Conservation (phyloP, 2,329 filamentous ascomycete genomes). For the Stemphylium beticola region DNA sequence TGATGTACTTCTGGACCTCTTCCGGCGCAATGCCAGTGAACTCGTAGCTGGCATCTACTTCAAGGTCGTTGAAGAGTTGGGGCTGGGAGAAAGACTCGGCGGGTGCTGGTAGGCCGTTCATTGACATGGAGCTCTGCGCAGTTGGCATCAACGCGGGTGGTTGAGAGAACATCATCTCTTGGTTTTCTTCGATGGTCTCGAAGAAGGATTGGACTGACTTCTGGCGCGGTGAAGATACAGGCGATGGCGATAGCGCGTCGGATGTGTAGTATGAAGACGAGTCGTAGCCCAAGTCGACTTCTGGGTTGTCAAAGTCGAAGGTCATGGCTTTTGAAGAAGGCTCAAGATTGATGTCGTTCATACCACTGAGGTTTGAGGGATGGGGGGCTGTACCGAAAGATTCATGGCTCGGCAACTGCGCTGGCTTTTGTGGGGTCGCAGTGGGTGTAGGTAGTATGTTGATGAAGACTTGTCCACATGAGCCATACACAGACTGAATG, state of each 20-base stretch:
- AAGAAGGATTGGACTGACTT: slow-evolving; percentile 44
- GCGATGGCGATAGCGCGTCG: slow-evolving; percentile 57
- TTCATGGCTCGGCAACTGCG: slow-evolving; percentile 48
- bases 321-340: slow-evolving; percentile 48
- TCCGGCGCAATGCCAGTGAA: slow-evolving; percentile 88
- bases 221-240: slow-evolving; percentile 45
- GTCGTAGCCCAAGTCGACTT: slow-evolving; percentile 55
- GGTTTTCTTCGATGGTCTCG: slow-evolving; percentile 43
- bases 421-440: slow-evolving; percentile 55
- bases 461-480: slow-evolving; percentile 51
- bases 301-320: slow-evolving; percentile 49
- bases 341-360: slow-evolving; percentile 54
- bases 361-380: slow-evolving; percentile 64
- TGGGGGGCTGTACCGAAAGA: slow-evolving; percentile 62
- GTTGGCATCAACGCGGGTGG: slow-evolving; percentile 36
- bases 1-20: slow-evolving; percentile 64
- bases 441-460: slow-evolving; percentile 60
- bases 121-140: slow-evolving; percentile 28
- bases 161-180: slow-evolving; percentile 43
- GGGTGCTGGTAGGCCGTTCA: slow-evolving; percentile 22
- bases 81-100: slow-evolving; percentile 28
- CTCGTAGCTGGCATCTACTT: slow-evolving; percentile 67
- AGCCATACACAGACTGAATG: slow-evolving; percentile 53
- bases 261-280: slow-evolving; percentile 59
- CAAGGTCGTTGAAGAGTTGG: slow-evolving; percentile 51